These are phyloP conservation scores for Fusarium kyushuense DNA, from an alignment of 2,329 filamentous ascomycete species.

Conservation along the genomic window DNA sequence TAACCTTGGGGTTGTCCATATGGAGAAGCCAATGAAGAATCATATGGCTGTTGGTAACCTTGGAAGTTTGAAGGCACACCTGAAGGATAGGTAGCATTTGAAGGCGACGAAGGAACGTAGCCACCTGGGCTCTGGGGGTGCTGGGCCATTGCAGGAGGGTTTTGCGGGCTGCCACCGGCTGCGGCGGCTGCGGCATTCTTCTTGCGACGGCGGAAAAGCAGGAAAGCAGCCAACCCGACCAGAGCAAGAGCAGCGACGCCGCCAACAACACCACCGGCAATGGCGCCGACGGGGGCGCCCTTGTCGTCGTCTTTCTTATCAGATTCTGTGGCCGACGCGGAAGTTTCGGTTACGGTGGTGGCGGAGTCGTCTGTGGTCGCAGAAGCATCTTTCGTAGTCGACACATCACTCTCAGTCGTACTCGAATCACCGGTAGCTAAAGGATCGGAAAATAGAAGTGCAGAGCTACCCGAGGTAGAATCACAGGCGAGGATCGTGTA, in stretches of 20 bases:
- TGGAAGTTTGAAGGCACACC: conserved; percentile 47
- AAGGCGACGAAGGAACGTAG: conserved; percentile 42
- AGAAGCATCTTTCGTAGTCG: conserved; percentile 24
- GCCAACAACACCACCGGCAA: conserved; percentile 62
- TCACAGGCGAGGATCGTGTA: conserved; percentile 50
- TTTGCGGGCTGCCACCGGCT: conserved; percentile 21
- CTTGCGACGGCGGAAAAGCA: conserved; percentile 56
- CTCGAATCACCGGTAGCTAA: conserved; percentile 30
- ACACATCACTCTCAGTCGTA: conserved; percentile 10
- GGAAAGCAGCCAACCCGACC: conserved; percentile 56
- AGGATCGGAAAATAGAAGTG: conserved; percentile 51
- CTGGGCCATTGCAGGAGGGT: conserved; percentile 38
- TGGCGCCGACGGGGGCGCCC: conserved; percentile 55
- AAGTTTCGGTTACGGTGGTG: conserved; percentile 21
- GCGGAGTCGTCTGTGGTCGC: conserved; percentile 9
- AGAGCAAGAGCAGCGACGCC: conserved; percentile 58
- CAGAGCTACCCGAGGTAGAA: conserved; percentile 40
- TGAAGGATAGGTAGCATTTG: conserved; percentile 44
- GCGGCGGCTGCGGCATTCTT: conserved; percentile 43
- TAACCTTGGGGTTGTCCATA: conserved; percentile 42
- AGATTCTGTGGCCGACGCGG: conserved; percentile 38
- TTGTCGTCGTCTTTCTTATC: conserved; percentile 42
- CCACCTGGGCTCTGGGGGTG: conserved; percentile 40
- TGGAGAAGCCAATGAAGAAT: conserved; percentile 40
- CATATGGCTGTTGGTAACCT: conserved; percentile 46